phyloP scores from a whole-genome alignment of 2,329 filamentous ascomycete genomes.

The Seiridium unicorne region DNA sequence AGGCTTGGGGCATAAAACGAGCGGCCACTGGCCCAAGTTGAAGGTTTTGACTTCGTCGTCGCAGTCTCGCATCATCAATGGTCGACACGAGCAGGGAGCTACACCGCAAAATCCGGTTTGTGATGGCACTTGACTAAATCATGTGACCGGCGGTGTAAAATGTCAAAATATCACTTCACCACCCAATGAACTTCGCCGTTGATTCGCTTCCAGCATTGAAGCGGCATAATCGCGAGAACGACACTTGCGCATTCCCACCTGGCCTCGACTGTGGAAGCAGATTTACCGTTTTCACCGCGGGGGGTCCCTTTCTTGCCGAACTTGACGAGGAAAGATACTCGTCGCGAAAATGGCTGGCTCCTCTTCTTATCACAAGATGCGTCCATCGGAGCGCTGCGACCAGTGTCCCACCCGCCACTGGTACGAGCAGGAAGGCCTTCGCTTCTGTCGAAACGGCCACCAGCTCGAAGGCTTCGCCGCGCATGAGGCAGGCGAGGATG shows the following conservation, averaged over 20 bases:
- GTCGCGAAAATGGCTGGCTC: slow-evolving; percentile 32
- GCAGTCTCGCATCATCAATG: no score
- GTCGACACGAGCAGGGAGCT: no score
- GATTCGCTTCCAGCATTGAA: neutral
- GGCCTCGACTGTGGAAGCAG: no score
- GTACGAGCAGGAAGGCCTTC: slow-evolving; percentile 72
- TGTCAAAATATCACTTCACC: no score
- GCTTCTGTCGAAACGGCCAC: slow-evolving; percentile 80
- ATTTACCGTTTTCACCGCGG: no score
- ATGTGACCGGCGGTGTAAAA: neutral
- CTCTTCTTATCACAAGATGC: slow-evolving; percentile 48
- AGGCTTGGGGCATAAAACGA: no score
- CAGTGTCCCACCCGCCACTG: slow-evolving; percentile 71
- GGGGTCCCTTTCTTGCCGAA: no score
- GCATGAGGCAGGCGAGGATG: slow-evolving; percentile 61
- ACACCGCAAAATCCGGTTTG: no score
- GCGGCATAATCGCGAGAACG: no score
- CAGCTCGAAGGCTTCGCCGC: slow-evolving; percentile 67
- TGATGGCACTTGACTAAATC: neutral
- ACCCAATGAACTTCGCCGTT: neutral
- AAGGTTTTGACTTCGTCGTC: no score
- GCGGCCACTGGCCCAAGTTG: no score
- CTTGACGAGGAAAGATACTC: neutral
- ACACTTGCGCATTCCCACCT: no score
- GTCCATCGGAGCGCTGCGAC: slow-evolving; percentile 52